Base-by-base conservation (phyloP, 2,329 filamentous ascomycete genomes). In the Domatiomyces globalis region DNA sequence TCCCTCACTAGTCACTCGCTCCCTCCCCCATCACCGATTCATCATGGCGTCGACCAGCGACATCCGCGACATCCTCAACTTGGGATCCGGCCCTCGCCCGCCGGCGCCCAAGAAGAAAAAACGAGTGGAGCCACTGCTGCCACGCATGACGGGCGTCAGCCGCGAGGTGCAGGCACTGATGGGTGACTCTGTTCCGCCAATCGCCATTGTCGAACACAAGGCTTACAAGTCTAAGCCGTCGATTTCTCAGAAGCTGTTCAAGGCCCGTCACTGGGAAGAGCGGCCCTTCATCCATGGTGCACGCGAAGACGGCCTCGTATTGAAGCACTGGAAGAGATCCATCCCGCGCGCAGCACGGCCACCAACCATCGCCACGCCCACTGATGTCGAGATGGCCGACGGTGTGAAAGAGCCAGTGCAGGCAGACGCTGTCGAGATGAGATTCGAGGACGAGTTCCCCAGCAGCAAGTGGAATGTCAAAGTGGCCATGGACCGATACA, bases 401-500 rank as follows among this genome's bases (percentile, higher is more conserved):
- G 55, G 58, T 36, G 18, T 58, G 49, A 58, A 63, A n/a, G 65
- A 67, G 45, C 59, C 69, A 60, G 59, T 63, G 60, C 62, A 65
- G 5, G 51, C 62, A 3, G 55, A 62, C 1, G 63, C 66, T 39
- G 55, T 62, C 9, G 63, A 64, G 45, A 55, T 58, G 54, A 57
- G 47, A 54, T 58, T 56, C 53, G 71, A 75, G 56, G 66, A 71
- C 45, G 71, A 73, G 56, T 77, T 76, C 55, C 63, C 73, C 1
- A 96, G 92, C 67, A 80, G 86, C 46, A 94, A 90, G 64, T 96
- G 85, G 74, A 94, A 95, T 64, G 81, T 94, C 50, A 77, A 83
- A 57, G 79, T 90, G 12, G 77, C 84, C 3, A 75, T 88, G 36
- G 87, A 89, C 0, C 76, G 81, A 54, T 96, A 96, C 67, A 87